phyloP scores from a whole-genome alignment of 2,329 filamentous ascomycete genomes.

The Xylariaceae sp. region DNA sequence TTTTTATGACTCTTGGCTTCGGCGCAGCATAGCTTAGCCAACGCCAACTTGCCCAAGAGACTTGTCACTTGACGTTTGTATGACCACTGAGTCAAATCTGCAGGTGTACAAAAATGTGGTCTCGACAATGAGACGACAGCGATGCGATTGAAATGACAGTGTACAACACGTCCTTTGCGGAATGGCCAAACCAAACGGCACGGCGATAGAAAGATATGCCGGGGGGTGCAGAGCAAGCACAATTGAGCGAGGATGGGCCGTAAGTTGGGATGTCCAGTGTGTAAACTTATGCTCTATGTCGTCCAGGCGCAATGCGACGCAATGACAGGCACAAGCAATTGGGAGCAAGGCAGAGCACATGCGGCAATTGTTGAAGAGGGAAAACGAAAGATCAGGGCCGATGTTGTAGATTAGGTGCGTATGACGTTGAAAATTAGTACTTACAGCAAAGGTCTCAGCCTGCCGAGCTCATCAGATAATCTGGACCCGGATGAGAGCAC shows the following conservation, averaged over 20 bases:
- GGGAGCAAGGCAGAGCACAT: background rate
- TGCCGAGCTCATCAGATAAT: background rate
- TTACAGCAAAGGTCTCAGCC: conserved; percentile 10
- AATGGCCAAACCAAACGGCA: conserved; percentile 10
- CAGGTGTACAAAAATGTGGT: conserved; percentile 31
- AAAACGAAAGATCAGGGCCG: background rate
- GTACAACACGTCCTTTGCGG: conserved; percentile 15
- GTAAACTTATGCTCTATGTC: background rate
- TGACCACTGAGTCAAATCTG: conserved; percentile 30
- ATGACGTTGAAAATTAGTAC: conserved; percentile 21
- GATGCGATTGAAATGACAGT: conserved; percentile 12
- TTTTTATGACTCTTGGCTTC: conserved; percentile 8
- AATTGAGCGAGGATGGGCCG: conserved; percentile 16
- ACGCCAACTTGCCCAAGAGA: background rate
- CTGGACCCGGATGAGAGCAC: no score
- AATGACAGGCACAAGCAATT: background rate
- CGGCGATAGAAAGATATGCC: conserved; percentile 7
- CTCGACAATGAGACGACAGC: conserved; percentile 14
- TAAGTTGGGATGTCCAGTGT: background rate
- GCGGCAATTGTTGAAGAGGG: background rate
- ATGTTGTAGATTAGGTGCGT: conserved; percentile 1
- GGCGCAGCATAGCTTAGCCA: conserved; percentile 6
- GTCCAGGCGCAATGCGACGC: background rate
- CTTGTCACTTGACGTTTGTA: conserved; percentile 35
- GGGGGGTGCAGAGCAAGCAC: background rate